Evolutionary conservation across 2,329 filamentous ascomycete genomes (phyloP).

Genomic region (Cryphonectria naterciae): DNA sequence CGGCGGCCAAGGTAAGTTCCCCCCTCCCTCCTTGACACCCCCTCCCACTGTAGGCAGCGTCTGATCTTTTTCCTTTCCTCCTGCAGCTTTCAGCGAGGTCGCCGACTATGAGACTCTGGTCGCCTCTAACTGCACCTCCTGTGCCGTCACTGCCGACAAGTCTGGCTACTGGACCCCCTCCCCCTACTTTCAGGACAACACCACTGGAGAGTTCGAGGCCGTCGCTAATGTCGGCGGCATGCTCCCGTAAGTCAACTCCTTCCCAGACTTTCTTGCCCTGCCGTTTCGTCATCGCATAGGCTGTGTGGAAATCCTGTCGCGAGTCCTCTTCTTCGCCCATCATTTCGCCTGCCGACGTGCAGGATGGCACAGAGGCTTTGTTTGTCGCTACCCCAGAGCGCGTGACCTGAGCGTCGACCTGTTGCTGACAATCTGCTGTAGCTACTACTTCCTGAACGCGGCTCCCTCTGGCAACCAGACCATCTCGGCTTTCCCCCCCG

Average conservation of each 20-base stretch:
- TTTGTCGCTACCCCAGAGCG: neutral
- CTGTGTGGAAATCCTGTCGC: neutral
- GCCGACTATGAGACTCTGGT: constrained; percentile 62
- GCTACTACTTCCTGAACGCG: constrained; percentile 80
- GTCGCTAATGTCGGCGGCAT: constrained; percentile 80
- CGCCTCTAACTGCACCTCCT: constrained; percentile 75
- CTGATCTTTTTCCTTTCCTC: neutral
- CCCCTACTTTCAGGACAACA: constrained; percentile 73
- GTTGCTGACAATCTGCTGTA: constrained; percentile 38
- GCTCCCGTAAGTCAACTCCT: constrained; percentile 69
- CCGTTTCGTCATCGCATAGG: neutral
- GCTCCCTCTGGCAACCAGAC: constrained; percentile 51
- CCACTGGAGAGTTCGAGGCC: constrained; percentile 67
- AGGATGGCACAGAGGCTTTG: neutral
- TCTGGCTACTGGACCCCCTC: constrained; percentile 87
- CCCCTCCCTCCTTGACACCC: neutral
- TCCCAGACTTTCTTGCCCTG: neutral
- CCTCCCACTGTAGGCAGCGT: neutral
- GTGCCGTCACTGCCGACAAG: constrained; percentile 77
- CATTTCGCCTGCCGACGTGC: neutral
- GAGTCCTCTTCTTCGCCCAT: neutral
- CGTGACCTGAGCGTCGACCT: neutral
- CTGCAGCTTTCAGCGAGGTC: constrained; percentile 65
- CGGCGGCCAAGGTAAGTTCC: constrained; percentile 72
- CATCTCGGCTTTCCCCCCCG: constrained; percentile 73